A percentile compares a stretch with the other conserved stretches of the same genome.
These are phyloP conservation scores for Chytriomyces hyalinus DNA, from an alignment of 192 early-diverging fungal genomes.

Conservation along the genomic window DNA sequence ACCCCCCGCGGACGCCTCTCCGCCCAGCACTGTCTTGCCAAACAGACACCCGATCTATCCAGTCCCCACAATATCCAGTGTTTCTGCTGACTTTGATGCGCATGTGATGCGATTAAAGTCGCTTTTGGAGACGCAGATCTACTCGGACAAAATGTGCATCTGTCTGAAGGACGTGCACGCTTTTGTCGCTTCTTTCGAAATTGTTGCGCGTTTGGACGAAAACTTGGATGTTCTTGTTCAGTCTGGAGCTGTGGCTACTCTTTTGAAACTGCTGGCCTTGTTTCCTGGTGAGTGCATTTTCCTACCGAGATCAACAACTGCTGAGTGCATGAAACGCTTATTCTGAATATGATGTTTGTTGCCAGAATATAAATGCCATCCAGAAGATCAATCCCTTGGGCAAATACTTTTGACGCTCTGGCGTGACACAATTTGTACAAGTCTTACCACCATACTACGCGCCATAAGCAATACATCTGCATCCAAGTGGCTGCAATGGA, in stretches of 20 bases:
- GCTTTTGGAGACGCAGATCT: neutral
- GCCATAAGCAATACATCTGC: neutral
- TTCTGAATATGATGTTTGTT: neutral
- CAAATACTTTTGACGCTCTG: constrained; percentile 6
- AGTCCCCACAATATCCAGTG: neutral
- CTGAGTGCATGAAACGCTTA: neutral
- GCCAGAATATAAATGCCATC: neutral
- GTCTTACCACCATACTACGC: constrained; percentile 6
- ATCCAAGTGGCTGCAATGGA: neutral
- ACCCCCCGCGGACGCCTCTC: too few species aligned
- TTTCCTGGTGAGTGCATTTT: neutral
- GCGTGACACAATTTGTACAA: constrained; percentile 11
- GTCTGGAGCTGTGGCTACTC: constrained; percentile 22
- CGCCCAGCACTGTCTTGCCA: neutral
- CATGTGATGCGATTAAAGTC: neutral
- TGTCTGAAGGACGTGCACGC: constrained; percentile 11
- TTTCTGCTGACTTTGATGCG: neutral
- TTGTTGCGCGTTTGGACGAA: constrained; percentile 40
- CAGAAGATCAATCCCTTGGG: neutral
- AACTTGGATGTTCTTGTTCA: constrained; percentile 40
- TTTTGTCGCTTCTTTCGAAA: constrained; percentile 38
- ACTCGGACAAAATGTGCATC: neutral
- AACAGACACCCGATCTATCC: neutral
- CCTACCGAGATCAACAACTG: too few species aligned
- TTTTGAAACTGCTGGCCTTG: constrained; percentile 16